These are phyloP conservation scores for Auriculariales sp. DNA, from an alignment of 768 basidiomycete genomes.

Conservation along the genomic window DNA sequence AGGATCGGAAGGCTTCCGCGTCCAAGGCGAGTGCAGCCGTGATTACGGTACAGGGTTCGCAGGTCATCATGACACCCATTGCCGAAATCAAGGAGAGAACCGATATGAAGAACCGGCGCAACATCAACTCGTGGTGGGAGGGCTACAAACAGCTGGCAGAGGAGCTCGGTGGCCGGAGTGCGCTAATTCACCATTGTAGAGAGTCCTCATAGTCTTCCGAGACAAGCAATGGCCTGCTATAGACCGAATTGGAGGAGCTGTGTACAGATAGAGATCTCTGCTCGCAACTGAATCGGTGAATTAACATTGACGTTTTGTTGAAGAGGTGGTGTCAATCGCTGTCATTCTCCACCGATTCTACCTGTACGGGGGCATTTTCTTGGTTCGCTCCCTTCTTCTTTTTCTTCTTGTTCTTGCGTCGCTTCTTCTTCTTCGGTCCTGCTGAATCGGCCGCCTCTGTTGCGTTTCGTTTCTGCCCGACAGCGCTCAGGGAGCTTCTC, in stretches of 20 bases:
- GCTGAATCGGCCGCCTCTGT: slow-evolving; percentile 8
- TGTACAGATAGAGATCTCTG: too few species aligned
- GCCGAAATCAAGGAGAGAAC: slow-evolving; percentile 73
- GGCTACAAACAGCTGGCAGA: slow-evolving; percentile 57
- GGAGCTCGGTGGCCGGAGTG: slow-evolving; percentile 29
- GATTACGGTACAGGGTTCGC: slow-evolving; percentile 79
- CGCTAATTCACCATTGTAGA: background rate
- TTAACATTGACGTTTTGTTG: too few species aligned
- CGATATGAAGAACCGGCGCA: slow-evolving; percentile 82
- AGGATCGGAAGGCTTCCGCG: slow-evolving; percentile 36
- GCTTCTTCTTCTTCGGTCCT: slow-evolving; percentile 5
- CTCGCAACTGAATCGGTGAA: too few species aligned
- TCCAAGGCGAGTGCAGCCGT: slow-evolving; percentile 58
- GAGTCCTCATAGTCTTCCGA: too few species aligned
- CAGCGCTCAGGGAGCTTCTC: background rate
- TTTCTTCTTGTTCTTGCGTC: slow-evolving; percentile 14
- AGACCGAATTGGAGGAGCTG: too few species aligned
- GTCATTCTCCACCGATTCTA: too few species aligned
- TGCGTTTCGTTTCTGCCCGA: slow-evolving; percentile 4
- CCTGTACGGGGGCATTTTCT: too few species aligned
- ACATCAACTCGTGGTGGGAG: slow-evolving; percentile 69
- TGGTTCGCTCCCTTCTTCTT: slow-evolving; percentile 7
- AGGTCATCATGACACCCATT: slow-evolving; percentile 71
- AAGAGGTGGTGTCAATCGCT: too few species aligned
- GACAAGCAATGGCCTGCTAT: too few species aligned